Evolutionary conservation across 2,329 filamentous ascomycete genomes (phyloP), one percentile per base, ranked within the genome.

Genomic region (Gyromitra esculenta): DNA sequence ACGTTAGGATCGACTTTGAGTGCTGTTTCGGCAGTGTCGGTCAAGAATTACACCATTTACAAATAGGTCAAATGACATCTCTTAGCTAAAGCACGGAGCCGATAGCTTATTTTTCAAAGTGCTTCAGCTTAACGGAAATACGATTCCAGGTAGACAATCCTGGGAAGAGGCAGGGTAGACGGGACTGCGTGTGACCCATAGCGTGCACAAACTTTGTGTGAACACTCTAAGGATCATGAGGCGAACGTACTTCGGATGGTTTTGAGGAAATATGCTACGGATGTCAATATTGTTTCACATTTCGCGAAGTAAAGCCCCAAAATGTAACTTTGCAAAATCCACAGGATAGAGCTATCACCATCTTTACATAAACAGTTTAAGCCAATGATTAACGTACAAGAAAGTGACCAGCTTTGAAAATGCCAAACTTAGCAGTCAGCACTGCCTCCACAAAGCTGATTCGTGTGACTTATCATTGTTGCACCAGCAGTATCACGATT

Each of bases 341-440:
- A 37, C 54, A 13, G 21, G 50, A 25, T 54, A 37, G 54, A 57
- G 48, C 45, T 45, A 45, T 63, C 13, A 9, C 31, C 39, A 48
- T 48, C 13, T n/a, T n/a, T 8, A 37, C n/a, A n/a, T 9, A 18
- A 39, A 57, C 11, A 25, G 35, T 41, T 50, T 56, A 71, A 31
- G 66, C 50, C 65, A 75, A 75, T 75, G 72, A 75, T 75, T 75
- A 65, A 5, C 59, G 48, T 71, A 66, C 66, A 60, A 71, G 72
- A 75, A 74, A 74, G 60, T 15, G 25, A 11, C 50, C 18, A 37
- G 39, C 39, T 66, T 59, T 65, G 8, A 37, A 39, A 54, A 7
- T 52, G 13, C 50, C 64, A 66, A 52, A 52, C 45, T 50, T 52
- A 52, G 63, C 62, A 52, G 35, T 65, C 57, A 37, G 69, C 70